Conservation (phyloP, 495 filamentous ascomycete species). For the Parathielavia appendiculata region DNA sequence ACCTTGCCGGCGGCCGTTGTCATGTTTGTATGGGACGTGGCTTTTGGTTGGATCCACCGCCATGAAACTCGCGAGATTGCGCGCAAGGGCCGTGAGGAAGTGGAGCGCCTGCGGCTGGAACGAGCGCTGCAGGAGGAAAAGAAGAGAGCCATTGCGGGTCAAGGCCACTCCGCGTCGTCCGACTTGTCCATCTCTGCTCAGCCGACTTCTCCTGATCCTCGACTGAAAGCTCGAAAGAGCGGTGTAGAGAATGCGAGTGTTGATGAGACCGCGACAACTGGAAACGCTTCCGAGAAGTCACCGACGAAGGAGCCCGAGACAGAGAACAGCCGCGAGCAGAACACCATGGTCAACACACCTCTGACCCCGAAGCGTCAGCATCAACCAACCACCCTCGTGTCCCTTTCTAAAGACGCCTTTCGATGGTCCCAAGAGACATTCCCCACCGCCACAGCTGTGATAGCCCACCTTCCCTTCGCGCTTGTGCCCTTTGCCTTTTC, state of each 20-base stretch:
- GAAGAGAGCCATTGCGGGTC: constrained; percentile 8
- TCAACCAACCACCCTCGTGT: constrained; percentile 43
- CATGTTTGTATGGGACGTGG: constrained; percentile 59
- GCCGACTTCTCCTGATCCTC: neutral
- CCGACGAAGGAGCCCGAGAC: neutral
- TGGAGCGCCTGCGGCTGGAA: constrained; percentile 43
- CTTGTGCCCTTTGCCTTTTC: constrained; percentile 60
- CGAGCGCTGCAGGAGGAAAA: constrained; percentile 26
- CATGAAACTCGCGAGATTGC: constrained; percentile 57
- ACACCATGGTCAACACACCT: neutral
- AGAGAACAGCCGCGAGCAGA: constrained; percentile 2
- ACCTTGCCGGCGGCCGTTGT: constrained; percentile 58
- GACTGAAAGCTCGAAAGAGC: neutral
- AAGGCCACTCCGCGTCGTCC: neutral
- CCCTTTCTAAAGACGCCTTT: constrained; percentile 38
- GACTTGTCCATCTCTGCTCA: neutral
- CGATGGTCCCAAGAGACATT: constrained; percentile 60
- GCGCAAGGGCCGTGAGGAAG: constrained; percentile 46
- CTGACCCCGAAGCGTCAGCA: neutral
- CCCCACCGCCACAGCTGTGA: constrained; percentile 56
- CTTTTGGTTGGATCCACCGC: constrained; percentile 53
- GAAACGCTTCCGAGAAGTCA: neutral
- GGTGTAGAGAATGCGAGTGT: neutral
- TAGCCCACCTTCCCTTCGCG: constrained; percentile 55
- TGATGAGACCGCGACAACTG: neutral